A percentile compares a stretch with the other conserved stretches of the same genome.
phyloP scores from a whole-genome alignment of 495 filamentous ascomycete species.

The Oidiodendron maius region DNA sequence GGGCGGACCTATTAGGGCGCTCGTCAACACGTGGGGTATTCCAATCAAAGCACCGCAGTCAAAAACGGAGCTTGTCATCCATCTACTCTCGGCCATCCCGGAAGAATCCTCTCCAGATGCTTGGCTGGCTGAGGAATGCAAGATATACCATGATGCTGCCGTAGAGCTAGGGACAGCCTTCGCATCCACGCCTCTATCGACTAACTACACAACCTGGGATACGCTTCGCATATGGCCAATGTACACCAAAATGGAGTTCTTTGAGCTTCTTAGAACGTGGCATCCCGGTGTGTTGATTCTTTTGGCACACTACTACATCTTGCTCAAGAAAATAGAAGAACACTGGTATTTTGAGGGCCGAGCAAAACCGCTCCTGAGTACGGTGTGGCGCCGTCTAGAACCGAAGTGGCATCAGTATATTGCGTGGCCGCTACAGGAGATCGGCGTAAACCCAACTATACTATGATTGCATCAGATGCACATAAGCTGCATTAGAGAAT shows the following conservation, averaged over 20 bases:
- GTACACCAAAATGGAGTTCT: neutral
- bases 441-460: no score
- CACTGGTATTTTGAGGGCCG: constrained; percentile 7
- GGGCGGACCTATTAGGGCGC: neutral
- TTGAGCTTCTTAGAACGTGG: constrained; percentile 3
- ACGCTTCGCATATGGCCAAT: constrained; percentile 13
- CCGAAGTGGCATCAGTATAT: constrained; percentile 7
- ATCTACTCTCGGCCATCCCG: constrained; percentile 5
- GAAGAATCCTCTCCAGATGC: neutral
- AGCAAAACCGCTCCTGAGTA: neutral
- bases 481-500: no score
- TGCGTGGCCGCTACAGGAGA: constrained; percentile 7
- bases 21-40: constrained; percentile 10
- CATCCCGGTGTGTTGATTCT: constrained; percentile 13
- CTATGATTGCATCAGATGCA: no score
- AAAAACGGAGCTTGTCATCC: neutral
- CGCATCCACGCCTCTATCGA: neutral
- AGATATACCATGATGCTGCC: constrained; percentile 5
- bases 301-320: constrained; percentile 12
- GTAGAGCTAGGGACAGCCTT: constrained; percentile 7
- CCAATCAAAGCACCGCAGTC: neutral
- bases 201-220: constrained; percentile 3
- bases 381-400: neutral
- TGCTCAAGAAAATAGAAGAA: constrained; percentile 9
- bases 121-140: neutral